A percentile compares a stretch with the other conserved stretches of the same genome.
Conservation (phyloP, 192 early-diverging fungal genomes). For the Umbelopsis ramanniana region DNA sequence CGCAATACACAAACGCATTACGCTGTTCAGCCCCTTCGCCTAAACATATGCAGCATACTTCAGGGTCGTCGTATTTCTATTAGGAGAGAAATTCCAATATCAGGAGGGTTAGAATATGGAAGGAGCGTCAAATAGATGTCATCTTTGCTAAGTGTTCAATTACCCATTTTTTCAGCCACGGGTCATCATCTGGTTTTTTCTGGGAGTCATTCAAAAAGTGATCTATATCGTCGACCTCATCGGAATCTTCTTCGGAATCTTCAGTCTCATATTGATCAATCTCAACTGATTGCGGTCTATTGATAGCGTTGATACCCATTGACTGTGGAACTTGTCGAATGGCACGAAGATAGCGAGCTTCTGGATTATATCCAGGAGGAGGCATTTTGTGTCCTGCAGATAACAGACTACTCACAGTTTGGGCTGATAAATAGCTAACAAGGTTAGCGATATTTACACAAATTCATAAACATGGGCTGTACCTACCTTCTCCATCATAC, state of each 20-base stretch:
- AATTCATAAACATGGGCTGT: neutral
- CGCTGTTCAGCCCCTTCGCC: constrained; percentile 49
- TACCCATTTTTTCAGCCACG: constrained; percentile 8
- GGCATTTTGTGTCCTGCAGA: constrained; percentile 14
- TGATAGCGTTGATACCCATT: constrained; percentile 7
- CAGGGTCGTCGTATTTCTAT: constrained; percentile 58
- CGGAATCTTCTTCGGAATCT: neutral
- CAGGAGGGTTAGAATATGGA: too few species aligned
- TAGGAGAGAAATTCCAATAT: too few species aligned
- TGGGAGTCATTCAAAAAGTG: neutral
- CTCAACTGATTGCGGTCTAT: neutral
- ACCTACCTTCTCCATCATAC: too few species aligned
- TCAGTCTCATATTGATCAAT: neutral
- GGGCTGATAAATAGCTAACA: neutral
- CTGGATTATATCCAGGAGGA: neutral
- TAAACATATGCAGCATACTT: constrained; percentile 57
- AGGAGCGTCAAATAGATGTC: neutral
- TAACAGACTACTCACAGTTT: neutral
- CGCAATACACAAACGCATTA: constrained; percentile 59
- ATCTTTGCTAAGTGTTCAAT: neutral
- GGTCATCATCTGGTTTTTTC: neutral
- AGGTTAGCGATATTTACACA: neutral
- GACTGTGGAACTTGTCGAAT: neutral
- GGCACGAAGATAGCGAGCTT: neutral
- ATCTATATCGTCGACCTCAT: neutral